Evolutionary conservation across 805 yeast species (phyloP).

Genomic region (Candida insectalens): DNA sequence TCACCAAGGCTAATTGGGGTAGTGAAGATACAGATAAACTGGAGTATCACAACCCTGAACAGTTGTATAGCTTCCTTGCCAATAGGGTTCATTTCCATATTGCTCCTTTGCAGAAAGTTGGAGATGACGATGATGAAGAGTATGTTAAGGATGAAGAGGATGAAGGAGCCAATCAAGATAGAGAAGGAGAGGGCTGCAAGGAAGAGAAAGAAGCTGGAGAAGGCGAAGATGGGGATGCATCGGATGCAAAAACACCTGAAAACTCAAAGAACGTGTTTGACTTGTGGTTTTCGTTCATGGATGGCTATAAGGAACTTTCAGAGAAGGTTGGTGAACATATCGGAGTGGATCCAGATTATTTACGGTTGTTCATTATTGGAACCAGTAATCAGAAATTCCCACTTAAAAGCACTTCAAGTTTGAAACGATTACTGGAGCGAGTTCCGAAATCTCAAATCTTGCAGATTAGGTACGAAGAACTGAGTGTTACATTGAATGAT

Average conservation of each 20-base stretch:
- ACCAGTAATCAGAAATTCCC: slow-evolving; percentile 51
- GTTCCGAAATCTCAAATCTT: slow-evolving; percentile 34
- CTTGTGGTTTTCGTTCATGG: slow-evolving; percentile 60
- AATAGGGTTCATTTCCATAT: slow-evolving; percentile 54
- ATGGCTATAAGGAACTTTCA: slow-evolving; percentile 51
- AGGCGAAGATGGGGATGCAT: slow-evolving; percentile 1
- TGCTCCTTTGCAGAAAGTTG: slow-evolving; percentile 30
- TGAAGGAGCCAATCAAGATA: slow-evolving; percentile 10
- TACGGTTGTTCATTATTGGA: slow-evolving; percentile 57
- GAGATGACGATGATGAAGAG: slow-evolving; percentile 36
- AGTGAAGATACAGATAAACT: slow-evolving; percentile 1
- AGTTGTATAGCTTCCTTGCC: slow-evolving; percentile 43
- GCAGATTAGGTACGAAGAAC: slow-evolving; percentile 61
- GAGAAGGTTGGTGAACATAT: slow-evolving; percentile 46
- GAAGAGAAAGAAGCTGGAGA: slow-evolving; percentile 6
- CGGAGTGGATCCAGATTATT: slow-evolving; percentile 43
- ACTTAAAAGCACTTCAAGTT: slow-evolving; percentile 27
- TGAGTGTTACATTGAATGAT: slow-evolving; percentile 66
- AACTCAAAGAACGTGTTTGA: slow-evolving; percentile 26
- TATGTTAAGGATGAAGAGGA: slow-evolving; percentile 31
- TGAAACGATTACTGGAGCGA: slow-evolving; percentile 27
- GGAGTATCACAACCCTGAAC: slow-evolving; percentile 23
- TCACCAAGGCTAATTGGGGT: slow-evolving; percentile 14
- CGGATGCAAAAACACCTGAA: not conserved
- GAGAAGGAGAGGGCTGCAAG: no score